Evolutionary conservation across 2,329 filamentous ascomycete genomes (phyloP), one percentile per base, ranked within the genome.

Genomic region (Clarireedia homoeocarpa): DNA sequence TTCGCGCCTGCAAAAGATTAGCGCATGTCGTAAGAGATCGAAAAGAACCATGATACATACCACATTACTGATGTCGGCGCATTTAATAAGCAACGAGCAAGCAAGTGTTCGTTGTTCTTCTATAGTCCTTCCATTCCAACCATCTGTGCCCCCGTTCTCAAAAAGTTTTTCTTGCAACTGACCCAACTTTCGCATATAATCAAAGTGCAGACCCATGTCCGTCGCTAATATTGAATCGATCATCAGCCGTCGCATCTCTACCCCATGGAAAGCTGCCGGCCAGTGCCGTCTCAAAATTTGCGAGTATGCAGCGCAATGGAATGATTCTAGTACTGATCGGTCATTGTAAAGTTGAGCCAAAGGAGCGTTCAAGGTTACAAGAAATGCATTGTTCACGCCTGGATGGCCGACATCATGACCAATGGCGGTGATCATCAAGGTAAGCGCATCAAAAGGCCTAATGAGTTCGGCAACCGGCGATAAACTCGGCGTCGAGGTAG

Each of bases 41-140:
- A 42, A 20, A 20, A 42, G 5, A 7, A 14, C n/a, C 9, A 20
- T 20, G 20, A 2, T 20, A 85, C 88, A 71, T 79, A 92, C 89
- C 70, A 97, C 94, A 70, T 99, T 99, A 74, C 92, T 96, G 68
- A 99, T 97, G 71, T 99, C 94, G 40, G 94, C 94, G 69, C 94
- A 97, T 71, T 99, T 99, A 73, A 99, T 96, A 58, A 99, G 75
- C 56, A 99, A 75, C 14, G 91, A 91, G 72, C 94, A 97, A n/a
- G 87, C 77, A 48, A 97, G 73, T 9, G 88, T 84, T 63, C 86
- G 88, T 63, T 91, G 82, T 63, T 91, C 86, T 59, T 94, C 85
- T 10, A 86, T 70, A 63, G 86, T 80, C 62, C 91, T 87, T 5
- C 81, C 82, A 58, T 85, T 86, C 91, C 90, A 96, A 7, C 81